phyloP scores from a whole-genome alignment of 1,284 basidiomycete genomes.

The Cystobasidiaceae sp. region DNA sequence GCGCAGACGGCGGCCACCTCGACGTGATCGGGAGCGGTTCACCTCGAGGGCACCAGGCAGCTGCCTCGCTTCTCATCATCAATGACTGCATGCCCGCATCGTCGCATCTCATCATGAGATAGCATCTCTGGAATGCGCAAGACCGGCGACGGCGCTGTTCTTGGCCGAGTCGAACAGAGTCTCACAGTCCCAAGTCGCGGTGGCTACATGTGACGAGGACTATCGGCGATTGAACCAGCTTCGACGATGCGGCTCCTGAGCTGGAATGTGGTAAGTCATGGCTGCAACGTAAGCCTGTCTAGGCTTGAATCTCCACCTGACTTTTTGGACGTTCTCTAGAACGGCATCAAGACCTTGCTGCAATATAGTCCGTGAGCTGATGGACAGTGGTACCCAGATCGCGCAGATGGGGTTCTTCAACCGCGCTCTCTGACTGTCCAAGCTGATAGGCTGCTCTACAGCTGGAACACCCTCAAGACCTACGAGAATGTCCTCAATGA shows the following conservation, averaged over 20 bases:
- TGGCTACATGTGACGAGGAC: too few relatives aligned
- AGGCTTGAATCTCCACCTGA: background rate
- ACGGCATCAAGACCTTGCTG: constrained; percentile 80
- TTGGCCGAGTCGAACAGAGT: too few relatives aligned
- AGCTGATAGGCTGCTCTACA: constrained; percentile 44
- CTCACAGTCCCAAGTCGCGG: too few relatives aligned
- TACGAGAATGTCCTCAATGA: constrained; percentile 71
- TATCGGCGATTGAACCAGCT: background rate
- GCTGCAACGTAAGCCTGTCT: background rate
- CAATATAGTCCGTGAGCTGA: constrained; percentile 85
- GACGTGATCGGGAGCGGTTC: too few relatives aligned
- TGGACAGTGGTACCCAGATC: background rate
- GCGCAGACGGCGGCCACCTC: too few relatives aligned
- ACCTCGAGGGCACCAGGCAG: too few relatives aligned
- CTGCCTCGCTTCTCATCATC: too few relatives aligned
- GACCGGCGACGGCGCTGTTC: too few relatives aligned
- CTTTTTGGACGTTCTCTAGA: constrained; percentile 53
- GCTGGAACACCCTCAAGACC: constrained; percentile 74
- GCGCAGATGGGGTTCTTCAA: too few relatives aligned
- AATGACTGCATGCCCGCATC: too few relatives aligned
- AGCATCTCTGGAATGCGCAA: too few relatives aligned
- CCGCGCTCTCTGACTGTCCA: background rate
- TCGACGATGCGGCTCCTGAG: constrained; percentile 51
- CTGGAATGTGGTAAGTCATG: constrained; percentile 51
- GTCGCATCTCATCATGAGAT: too few relatives aligned